Evolutionary conservation across 2,329 filamentous ascomycete genomes (phyloP), one percentile per base, ranked within the genome.

Genomic region (Neopestalotiopsis sp.): DNA sequence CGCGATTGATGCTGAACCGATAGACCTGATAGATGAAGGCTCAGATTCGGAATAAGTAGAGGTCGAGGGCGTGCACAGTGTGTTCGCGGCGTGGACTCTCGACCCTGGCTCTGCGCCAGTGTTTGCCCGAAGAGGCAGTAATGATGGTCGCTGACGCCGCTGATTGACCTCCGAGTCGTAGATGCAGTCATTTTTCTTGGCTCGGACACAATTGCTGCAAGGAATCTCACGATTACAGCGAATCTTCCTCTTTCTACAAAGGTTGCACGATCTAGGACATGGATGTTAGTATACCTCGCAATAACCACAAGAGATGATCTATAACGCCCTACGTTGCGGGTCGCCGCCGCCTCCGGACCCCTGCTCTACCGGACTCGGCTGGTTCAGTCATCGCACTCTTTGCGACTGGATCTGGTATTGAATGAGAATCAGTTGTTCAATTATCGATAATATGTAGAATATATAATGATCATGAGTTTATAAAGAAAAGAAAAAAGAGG

Each of bases 191-290:
- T 82, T 79, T 40, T 83, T 86, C 69, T 83, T 84, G 6, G 87
- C 86, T 71, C 85, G 85, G 14, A 85, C 67, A 72, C 89, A 91
- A 71, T 89, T 89, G 70, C 80, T 84, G 73, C 89, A 91, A 0
- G 89, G 89, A 10, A 76, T 78, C 69, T 84, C 84, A 60, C 86
- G 84, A 74, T 91, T 85, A 74, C 89, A 91, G 66, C 84, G 82
- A 68, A 90, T 85, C 75, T 91, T 91, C 40, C 88, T 86, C 67
- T 80, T 84, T 61, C 88, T 82, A 73, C 89, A 91, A 45, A 84
- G 72, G 60, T 75, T 71, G 70, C 84, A 86, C 12, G 56, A 67
- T 14, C 65, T 67, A 28, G 24, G 14, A 12, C 17, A 49, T 24
- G 7, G 4, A 30, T 49, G n/a, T 20, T 20, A 38, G 32, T 17